Base-by-base conservation (phyloP, 306 rosid species). In the Glycine soja region DNA sequence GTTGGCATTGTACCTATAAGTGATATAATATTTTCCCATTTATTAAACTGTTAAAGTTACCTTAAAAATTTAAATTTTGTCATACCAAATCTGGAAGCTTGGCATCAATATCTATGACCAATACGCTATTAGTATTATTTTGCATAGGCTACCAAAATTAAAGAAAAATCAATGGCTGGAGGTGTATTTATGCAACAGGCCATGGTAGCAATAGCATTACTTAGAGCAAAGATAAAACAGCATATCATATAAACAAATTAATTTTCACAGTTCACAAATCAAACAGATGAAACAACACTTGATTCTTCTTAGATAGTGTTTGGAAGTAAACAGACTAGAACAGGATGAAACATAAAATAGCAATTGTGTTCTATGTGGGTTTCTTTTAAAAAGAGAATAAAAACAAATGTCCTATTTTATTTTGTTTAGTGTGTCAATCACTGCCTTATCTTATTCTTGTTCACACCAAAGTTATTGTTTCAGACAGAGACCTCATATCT, bases 1-100 rank as follows among this genome's bases (percentile, higher is more conserved):
- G 83, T 95, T 95, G 38, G 97, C 97, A 8, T 88, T 72, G 81
- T 95, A 95, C 97, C 99, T 95, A 77, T 16, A 83, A 70, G 65
- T 65, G 18, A 72, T 40, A 65, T 36, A 83, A 7, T 7, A 76
- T 24, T 67, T 56, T 72, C 38, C 58, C 68, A 74, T 45, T 77
- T 32, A 77, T 74, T 47, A 68, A 58, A 54, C 47, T 7, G 66
- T 1, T 51, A 52, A 34, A 32, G 19, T 38, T 62, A 70, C 77
- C 63, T 74, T 69, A 52, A 80, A 14, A 77, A 56, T 50, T 53
- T 53, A 11, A 56, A 75, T 6, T 43, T 0, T 19, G 13, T 46
- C 80, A 48, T 72, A 67, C 34, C 8, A 32, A 82, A 46, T 75
- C 63, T 15, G 54, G 7, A n/a, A 63, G 48, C 56, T 36, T 69